phyloP scores from a whole-genome alignment of 176 grass and related monocot species.

The maize (Zea mays) region DNA sequence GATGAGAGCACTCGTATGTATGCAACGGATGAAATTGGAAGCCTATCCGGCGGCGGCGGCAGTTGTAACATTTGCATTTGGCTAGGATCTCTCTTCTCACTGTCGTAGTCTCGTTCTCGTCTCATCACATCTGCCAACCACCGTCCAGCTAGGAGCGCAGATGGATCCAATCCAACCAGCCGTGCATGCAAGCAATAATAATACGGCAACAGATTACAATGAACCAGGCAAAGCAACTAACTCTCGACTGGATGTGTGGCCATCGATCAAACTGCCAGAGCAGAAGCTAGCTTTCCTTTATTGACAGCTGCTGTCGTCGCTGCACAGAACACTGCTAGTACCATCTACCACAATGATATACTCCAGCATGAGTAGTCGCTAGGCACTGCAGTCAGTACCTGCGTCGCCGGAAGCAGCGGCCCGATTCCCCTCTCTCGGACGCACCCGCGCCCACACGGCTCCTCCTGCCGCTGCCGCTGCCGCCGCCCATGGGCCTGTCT shows the following conservation, averaged over 20 bases:
- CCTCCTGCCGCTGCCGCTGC: neutral
- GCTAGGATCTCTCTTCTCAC: neutral
- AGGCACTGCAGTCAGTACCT: slow-evolving; percentile 28
- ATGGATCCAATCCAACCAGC: neutral
- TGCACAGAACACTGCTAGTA: too few relatives aligned
- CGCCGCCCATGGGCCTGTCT: neutral
- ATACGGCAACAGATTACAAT: too few relatives aligned
- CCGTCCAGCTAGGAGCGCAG: neutral
- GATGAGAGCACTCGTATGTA: too few relatives aligned
- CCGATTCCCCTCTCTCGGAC: neutral
- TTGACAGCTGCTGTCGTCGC: too few relatives aligned
- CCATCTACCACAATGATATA: too few relatives aligned
- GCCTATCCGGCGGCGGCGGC: neutral
- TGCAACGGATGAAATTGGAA: neutral
- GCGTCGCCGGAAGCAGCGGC: slow-evolving; percentile 1
- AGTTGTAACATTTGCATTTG: neutral
- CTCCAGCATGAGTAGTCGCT: neutral
- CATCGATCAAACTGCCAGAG: neutral
- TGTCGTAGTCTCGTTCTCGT: neutral
- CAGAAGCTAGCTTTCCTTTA: too few relatives aligned
- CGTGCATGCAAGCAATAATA: neutral
- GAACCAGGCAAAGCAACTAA: neutral
- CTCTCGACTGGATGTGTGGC: neutral
- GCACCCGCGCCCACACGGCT: neutral
- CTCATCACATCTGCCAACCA: slow-evolving; percentile 15